phyloP scores from a whole-genome alignment of 768 basidiomycete species.

The Dacryopinax spathularia region DNA sequence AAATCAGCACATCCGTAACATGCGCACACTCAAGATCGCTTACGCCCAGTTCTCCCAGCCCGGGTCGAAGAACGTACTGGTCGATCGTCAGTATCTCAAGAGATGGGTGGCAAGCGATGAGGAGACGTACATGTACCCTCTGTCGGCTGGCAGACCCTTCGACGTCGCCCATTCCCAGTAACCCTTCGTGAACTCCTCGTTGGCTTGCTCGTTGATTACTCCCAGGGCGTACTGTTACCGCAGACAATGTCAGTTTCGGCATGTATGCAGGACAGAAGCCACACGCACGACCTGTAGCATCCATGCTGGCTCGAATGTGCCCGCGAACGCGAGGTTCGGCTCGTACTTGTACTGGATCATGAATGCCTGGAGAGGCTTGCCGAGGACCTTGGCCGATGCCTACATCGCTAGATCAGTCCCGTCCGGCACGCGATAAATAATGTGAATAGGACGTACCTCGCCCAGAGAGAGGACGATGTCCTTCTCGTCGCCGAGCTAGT shows the following conservation, averaged over 20 bases:
- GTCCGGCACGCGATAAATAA: not conserved
- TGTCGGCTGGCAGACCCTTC: slow-evolving; percentile 35
- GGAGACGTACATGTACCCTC: slow-evolving; percentile 44
- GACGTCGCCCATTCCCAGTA: slow-evolving; percentile 44
- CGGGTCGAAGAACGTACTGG: slow-evolving; percentile 38
- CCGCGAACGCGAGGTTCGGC: slow-evolving; percentile 45
- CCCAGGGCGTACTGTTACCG: slow-evolving; percentile 32
- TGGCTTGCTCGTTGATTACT: slow-evolving; percentile 35
- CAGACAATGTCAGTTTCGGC: too few species aligned
- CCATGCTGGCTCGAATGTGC: slow-evolving; percentile 54
- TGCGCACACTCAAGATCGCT: slow-evolving; percentile 11
- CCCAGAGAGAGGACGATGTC: slow-evolving; percentile 39
- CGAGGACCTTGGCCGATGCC: slow-evolving; percentile 39
- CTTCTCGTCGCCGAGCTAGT: slow-evolving; percentile 22
- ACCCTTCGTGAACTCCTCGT: slow-evolving; percentile 40
- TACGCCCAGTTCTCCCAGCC: slow-evolving; percentile 38
- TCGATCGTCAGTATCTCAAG: not conserved
- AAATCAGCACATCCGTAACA: not conserved
- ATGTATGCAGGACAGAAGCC: not conserved
- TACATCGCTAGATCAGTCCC: slow-evolving; percentile 16
- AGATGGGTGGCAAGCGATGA: not conserved
- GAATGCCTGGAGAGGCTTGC: slow-evolving; percentile 43
- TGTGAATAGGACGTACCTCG: slow-evolving; percentile 27
- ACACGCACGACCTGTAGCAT: slow-evolving; percentile 41
- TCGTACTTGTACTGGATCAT: slow-evolving; percentile 42